Evolutionary conservation across 2,329 filamentous ascomycete species (phyloP), one percentile per base, ranked within the genome.

Genomic region (Pseudocercospora crystallina): DNA sequence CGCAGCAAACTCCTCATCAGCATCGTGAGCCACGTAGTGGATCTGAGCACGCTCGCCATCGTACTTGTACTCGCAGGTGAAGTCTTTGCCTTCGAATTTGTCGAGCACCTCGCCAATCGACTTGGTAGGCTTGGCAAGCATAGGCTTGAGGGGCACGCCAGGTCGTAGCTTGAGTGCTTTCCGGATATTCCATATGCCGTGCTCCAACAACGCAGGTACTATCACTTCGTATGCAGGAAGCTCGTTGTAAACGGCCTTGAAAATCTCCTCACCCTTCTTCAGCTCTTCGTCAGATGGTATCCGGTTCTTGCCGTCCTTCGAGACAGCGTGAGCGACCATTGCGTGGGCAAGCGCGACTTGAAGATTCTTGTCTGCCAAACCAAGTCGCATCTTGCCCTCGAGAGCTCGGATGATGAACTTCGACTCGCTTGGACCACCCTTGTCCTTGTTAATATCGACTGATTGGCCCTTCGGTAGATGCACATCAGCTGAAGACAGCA

Each of bases 41-140:
- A 99, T 97, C 68, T 99, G 94, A n/a, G 94, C 94, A 67, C 94
- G 81, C 71, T 99, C 94, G 42, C 94, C 94, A 64, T 99, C 94
- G 66, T 99, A 99, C 71, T 99, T 99, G 79, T 95, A 99, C 69
- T 99, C 94, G 73, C 94, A 99, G 1, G 94, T 97, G 65, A 99
- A 99, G 20, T 86, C 87, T 67, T 96, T 94, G 57, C 88, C 85
- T 68, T 97, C 94, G 60, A 99, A 99, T 5, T 94, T 88, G 71
- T 99, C 92, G 9, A 99, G 80, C 0, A 99, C 94, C 72, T 99
- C 94, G 1, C 91, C 96, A 63, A 99, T 96, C 5, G 94, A 91
- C 70, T 99, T 99, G 8, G 94, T 99, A 2, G 94, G 94, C 65
- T 97, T 97, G 14, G 94, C 94, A 75, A 99, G 80, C 94, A 99